phyloP scores from a whole-genome alignment of 2,329 filamentous ascomycete genomes.

The Didymella lethalis region DNA sequence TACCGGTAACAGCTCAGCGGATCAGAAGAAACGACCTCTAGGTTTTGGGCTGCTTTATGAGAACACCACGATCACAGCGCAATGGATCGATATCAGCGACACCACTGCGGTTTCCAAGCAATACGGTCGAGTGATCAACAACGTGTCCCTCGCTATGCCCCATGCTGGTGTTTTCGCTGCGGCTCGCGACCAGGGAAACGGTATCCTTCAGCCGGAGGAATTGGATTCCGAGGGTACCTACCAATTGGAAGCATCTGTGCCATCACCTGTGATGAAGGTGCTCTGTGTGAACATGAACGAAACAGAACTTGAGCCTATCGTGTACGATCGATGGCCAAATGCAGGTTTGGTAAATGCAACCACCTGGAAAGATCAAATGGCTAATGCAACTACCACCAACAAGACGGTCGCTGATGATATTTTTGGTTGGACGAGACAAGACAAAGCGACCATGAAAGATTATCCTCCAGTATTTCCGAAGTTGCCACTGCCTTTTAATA shows the following conservation, averaged over 20 bases:
- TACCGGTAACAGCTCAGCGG: conserved; percentile 54
- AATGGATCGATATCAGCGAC: conserved; percentile 72
- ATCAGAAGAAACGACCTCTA: conserved; percentile 61
- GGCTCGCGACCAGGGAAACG: conserved; percentile 66
- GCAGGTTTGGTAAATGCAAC: conserved; percentile 31
- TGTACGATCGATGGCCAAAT: conserved; percentile 67
- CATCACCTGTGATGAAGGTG: conserved; percentile 75
- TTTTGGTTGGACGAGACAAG: conserved; percentile 70
- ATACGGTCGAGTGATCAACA: conserved; percentile 70
- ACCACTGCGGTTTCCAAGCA: conserved; percentile 60
- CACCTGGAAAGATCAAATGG: conserved; percentile 27
- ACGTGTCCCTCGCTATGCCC: conserved; percentile 79
- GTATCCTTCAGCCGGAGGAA: conserved; percentile 71
- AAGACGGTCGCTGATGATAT: conserved; percentile 70
- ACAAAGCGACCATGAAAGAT: conserved; percentile 62
- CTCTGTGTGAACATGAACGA: conserved; percentile 72
- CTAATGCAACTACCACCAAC: conserved; percentile 39
- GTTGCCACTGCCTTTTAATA: conserved; percentile 70
- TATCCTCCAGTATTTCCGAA: conserved; percentile 54
- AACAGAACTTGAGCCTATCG: conserved; percentile 67
- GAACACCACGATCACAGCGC: conserved; percentile 73
- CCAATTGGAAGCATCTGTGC: conserved; percentile 70
- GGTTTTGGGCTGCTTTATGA: conserved; percentile 72
- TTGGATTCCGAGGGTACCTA: conserved; percentile 73
- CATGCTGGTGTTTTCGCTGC: conserved; percentile 74